Evolutionary conservation across 2,329 filamentous ascomycete genomes (phyloP), one percentile per base, ranked within the genome.

Genomic region (Epichloe elymi): DNA sequence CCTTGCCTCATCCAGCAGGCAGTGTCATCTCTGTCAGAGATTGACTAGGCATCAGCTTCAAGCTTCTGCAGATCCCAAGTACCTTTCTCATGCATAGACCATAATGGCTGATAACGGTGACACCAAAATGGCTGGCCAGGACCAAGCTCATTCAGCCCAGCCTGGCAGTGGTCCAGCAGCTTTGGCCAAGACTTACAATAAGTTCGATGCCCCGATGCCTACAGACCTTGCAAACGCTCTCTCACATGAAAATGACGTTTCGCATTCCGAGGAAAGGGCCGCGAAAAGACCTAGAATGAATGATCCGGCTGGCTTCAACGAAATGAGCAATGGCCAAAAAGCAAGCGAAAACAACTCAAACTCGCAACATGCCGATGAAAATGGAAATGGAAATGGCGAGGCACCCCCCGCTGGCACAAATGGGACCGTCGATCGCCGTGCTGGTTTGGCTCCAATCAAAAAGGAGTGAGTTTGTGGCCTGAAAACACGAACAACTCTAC

Each of bases 401-500:
- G 23, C 49, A 23, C 11, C 40, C 37, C 23, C 54, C 20, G 58
- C 61, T 43, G 30, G 23, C 38, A 4, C 44, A 11, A 42, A 51
- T 17, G 49, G 26, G 8, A 52, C 55, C 17, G 52, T 58, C 51
- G 61, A 62, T 11, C 63, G 64, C 48, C 65, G 68, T 52, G 80
- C 74, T 60, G 84, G 83, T 26, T 70, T 83, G 49, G 85, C 85
- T 19, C 79, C 81, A 8, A 79, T 90, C 65, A 89, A 88, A 67
- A 73, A 78, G 62, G 85, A 89, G 80, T 87, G 68, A 66, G 75
- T 68, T 68, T 19, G 2, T n/a, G 15, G 6, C 38, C 8, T 6
- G 8, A 17, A 47, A 11, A 15, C 12, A 11, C 3, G 19, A 5
- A 30, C 5, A 19, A 17, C 23, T 19, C 8, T 14, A 36, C 20